Evolutionary conservation across 2,329 filamentous ascomycete species (phyloP), one percentile per base, ranked within the genome.

Genomic region (Paramyrothecium sp.): DNA sequence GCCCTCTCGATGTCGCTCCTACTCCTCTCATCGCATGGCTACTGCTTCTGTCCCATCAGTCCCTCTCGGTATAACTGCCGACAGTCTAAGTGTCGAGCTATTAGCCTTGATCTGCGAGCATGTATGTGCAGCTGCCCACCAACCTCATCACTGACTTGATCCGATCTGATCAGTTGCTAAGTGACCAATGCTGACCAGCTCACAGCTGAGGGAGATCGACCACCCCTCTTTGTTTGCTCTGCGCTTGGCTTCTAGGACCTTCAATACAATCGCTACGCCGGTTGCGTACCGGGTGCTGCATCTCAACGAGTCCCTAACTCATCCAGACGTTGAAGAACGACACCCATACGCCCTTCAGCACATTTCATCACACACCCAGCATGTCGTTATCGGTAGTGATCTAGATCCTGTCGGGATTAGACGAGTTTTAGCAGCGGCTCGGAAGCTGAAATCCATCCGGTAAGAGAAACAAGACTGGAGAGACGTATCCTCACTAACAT

Each of bases 41-140:
- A 44, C 61, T 57, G 48, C 59, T 19, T 38, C 59, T 34, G 53
- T 57, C 49, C 30, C 23, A 19, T 30, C 44, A 22, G 51, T 53
- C 53, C 51, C 56, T 41, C 55, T 57, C 52, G 51, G 56, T 34
- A 50, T 59, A 30, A 58, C 63, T 16, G 56, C 69, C 46, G 58
- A 71, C 54, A 64, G 70, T 54, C 70, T 81, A 19, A 78, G 75
- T 63, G 71, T 75, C 4, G 78, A 81, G 65, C 63, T 80, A 17
- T 53, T 80, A n/a, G 62, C 67, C 54, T 65, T 79, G 41, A 72
- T 80, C 34, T 69, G 78, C 23, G 63, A 75, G 61, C 71, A 78
- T 65, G 78, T 79, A 67, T 38, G 62, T 58, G 13, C 20, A 17
- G 17, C 19, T 13, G 13, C 10, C 47, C 17, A 21, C 4, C 13